A percentile compares a stretch with the other conserved stretches of the same genome.
Evolutionary conservation across 2,329 filamentous ascomycete species (phyloP).

Genomic region (Aspergillus intermedius): DNA sequence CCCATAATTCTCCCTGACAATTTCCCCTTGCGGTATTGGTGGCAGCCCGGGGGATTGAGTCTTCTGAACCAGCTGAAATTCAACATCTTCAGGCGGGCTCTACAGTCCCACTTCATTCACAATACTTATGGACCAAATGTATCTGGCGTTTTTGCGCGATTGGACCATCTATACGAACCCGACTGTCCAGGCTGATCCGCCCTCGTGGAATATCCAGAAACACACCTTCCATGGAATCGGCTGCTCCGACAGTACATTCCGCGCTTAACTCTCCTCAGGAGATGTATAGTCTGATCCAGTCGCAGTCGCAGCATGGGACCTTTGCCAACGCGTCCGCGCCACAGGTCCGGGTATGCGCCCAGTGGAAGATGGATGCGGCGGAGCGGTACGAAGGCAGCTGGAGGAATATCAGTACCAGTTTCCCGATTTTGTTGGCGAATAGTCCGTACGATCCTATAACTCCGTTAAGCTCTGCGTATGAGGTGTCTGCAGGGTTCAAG

Average conservation of each 20-base stretch:
- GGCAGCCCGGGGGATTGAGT: not conserved
- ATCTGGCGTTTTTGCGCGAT: not conserved
- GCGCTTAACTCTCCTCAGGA: not conserved
- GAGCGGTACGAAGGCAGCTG: slow-evolving; percentile 19
- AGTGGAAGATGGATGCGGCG: slow-evolving; percentile 17
- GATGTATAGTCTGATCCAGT: not conserved
- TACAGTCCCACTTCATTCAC: not conserved
- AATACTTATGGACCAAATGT: too few relatives aligned
- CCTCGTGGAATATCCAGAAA: not conserved
- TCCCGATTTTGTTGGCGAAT: slow-evolving; percentile 20
- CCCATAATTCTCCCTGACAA: not conserved
- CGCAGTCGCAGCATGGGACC: not conserved
- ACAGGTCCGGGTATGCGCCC: slow-evolving; percentile 4
- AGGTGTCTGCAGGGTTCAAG: slow-evolving; percentile 16
- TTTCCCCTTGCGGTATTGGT: too few relatives aligned
- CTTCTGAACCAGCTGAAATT: not conserved
- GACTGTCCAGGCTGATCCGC: not conserved
- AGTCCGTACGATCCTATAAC: slow-evolving; percentile 20
- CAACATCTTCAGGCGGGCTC: not conserved
- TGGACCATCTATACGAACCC: not conserved
- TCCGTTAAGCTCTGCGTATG: slow-evolving; percentile 16
- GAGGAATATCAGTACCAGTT: slow-evolving; percentile 13
- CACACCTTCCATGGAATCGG: not conserved
- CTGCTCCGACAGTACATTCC: slow-evolving; percentile 1
- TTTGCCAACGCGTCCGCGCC: slow-evolving; percentile 4